Evolutionary conservation across 1,284 basidiomycete species (phyloP).

Genomic region (Tremellales sp.): DNA sequence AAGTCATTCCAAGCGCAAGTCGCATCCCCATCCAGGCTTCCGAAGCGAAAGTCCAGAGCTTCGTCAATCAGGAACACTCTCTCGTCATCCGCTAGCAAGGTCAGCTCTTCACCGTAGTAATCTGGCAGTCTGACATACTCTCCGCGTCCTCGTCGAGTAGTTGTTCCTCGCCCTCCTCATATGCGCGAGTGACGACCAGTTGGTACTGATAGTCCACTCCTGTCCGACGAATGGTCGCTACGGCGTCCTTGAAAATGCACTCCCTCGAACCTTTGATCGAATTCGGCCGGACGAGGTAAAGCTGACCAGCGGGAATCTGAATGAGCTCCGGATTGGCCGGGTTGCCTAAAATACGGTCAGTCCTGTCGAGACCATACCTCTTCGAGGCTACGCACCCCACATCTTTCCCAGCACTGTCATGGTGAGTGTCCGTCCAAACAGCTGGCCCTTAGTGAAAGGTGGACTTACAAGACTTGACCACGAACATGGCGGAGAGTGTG

Average conservation of each 20-base stretch:
- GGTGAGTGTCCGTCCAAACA: too few relatives aligned
- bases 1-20: constrained; percentile 88
- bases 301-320: constrained; percentile 86
- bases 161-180: constrained; percentile 92
- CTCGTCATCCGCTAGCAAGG: constrained; percentile 73
- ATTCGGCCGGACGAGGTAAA: constrained; percentile 86
- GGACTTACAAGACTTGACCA: constrained; percentile 73
- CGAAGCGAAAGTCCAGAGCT: constrained; percentile 75
- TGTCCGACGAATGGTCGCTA: constrained; percentile 82
- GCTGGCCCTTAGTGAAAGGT: too few relatives aligned
- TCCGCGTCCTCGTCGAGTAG: constrained; percentile 92
- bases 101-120: constrained; percentile 6
- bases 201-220: constrained; percentile 86
- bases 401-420: constrained; percentile 79
- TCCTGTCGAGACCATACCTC: constrained; percentile 10
- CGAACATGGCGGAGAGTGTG: constrained; percentile 58
- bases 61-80: constrained; percentile 85
- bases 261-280: constrained; percentile 86
- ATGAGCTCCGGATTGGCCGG: constrained; percentile 84
- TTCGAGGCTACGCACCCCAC: constrained; percentile 67
- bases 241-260: constrained; percentile 99
- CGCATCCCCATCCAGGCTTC: constrained; percentile 70
- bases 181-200: constrained; percentile 91
- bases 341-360: constrained; percentile 42
- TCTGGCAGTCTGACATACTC: constrained; percentile 57